phyloP scores from a whole-genome alignment of 2,329 filamentous ascomycete species.

The Gnomoniopsis sp. region DNA sequence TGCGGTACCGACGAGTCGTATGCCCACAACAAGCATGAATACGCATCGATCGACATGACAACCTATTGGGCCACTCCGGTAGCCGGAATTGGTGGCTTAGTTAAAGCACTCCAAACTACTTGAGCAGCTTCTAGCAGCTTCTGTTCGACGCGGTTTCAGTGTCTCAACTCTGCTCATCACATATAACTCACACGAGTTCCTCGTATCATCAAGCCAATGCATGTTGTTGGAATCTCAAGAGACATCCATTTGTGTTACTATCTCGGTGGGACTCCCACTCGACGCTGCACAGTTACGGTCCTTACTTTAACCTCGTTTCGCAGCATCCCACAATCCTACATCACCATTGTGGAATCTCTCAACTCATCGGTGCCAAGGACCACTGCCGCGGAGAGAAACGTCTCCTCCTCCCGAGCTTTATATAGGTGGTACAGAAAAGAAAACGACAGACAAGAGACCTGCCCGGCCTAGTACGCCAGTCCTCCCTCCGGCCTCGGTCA shows the following conservation, averaged over 20 bases:
- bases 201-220: background rate
- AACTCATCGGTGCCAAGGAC: constrained; percentile 67
- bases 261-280: constrained; percentile 48
- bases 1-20: too few species aligned
- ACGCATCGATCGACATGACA: too few species aligned
- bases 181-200: too few species aligned
- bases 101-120: too few species aligned
- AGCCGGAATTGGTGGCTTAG: too few species aligned
- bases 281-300: constrained; percentile 53
- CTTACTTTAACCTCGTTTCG: constrained; percentile 72
- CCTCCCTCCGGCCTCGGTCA: constrained; percentile 5
- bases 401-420: constrained; percentile 41
- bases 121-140: too few species aligned
- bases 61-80: too few species aligned
- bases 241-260: constrained; percentile 26
- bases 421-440: constrained; percentile 47
- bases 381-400: constrained; percentile 61
- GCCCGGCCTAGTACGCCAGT: constrained; percentile 25
- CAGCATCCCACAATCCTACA: constrained; percentile 18
- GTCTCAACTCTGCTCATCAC: background rate
- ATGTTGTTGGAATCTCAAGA: constrained; percentile 25
- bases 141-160: background rate
- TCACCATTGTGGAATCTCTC: constrained; percentile 36
- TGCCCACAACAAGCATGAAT: too few species aligned
- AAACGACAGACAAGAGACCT: constrained; percentile 25